These are phyloP conservation scores for Samsoniella hepiali DNA, from an alignment of 2,329 filamentous ascomycete species.

Conservation along the genomic window DNA sequence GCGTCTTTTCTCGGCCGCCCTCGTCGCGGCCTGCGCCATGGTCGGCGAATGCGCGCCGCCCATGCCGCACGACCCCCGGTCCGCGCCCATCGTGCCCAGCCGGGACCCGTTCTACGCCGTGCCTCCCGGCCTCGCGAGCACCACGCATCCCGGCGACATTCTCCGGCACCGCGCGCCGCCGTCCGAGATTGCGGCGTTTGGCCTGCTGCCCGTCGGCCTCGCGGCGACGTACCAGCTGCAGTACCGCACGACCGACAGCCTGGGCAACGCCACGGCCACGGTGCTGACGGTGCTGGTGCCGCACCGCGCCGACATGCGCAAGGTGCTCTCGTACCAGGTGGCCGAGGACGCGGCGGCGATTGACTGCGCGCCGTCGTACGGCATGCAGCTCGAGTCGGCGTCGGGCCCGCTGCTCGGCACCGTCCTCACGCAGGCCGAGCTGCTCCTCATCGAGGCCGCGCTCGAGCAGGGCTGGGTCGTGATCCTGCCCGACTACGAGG, in stretches of 20 bases:
- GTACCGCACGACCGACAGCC: slow-evolving; percentile 38
- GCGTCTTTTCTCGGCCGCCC: neutral
- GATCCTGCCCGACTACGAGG: slow-evolving; percentile 46
- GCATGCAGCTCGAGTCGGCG: slow-evolving; percentile 21
- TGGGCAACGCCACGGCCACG: slow-evolving; percentile 34
- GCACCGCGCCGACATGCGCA: slow-evolving; percentile 26
- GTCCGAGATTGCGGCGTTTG: slow-evolving; percentile 18
- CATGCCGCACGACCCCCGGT: neutral
- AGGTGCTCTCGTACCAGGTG: slow-evolving; percentile 42
- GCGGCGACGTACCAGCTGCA: slow-evolving; percentile 32
- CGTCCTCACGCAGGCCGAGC: slow-evolving; percentile 26
- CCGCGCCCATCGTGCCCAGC: slow-evolving; percentile 16
- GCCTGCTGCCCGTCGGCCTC: slow-evolving; percentile 23
- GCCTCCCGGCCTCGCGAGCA: slow-evolving; percentile 8
- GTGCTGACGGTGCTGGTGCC: slow-evolving; percentile 40
- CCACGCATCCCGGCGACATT: slow-evolving; percentile 18
- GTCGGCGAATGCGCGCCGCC: neutral
- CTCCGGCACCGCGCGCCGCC: slow-evolving; percentile 20
- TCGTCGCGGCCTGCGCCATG: neutral
- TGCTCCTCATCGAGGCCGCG: slow-evolving; percentile 25
- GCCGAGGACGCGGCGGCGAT: slow-evolving; percentile 38
- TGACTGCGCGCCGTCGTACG: slow-evolving; percentile 32
- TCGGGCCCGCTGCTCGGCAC: slow-evolving; percentile 36
- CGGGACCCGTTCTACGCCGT: slow-evolving; percentile 23
- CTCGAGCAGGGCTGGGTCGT: slow-evolving; percentile 46